Evolutionary conservation across 441 rosid species (phyloP), one percentile per base, ranked within the genome.

Genomic region (Pelargonium myrrhifolium): DNA sequence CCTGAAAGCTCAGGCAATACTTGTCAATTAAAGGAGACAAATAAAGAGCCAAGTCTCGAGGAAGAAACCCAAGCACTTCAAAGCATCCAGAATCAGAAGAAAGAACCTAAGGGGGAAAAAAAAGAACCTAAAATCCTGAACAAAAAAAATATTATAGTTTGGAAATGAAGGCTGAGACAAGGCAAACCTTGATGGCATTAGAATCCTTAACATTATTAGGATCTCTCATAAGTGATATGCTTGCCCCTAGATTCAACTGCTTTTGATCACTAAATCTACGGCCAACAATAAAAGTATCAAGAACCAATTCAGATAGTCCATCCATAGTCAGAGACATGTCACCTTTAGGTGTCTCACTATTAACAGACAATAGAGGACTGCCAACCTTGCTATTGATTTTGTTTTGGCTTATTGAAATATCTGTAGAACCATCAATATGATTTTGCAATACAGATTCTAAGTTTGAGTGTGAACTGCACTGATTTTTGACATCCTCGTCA

Each of bases 201-300:
- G 71, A 82, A 76, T 90, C 97, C 73, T 84, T 90, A 28, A 75
- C 66, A 70, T 93, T 90, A 72, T 85, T 75, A 55, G 88, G 90
- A 61, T 93, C 93, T 79, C 94, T 87, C 76, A 71, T 56, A 72
- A 93, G 93, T 75, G 66, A 81, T 66, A 89, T 74, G 39, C 18
- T 73, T 6, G 64, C 80, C 55, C 87, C 95, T 68, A 68, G 64
- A 53, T 68, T 78, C 68, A 93, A 53, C 51, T 73, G 83, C 71
- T 74, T 85, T 84, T 79, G 81, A 67, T 76, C 81, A 75, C 93
- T 82, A 69, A 83, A 90, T 81, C 81, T 83, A 66, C 93, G 86
- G 17, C 98, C 96, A 69, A 90, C 96, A 61, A 89, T 89, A 76
- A 81, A 83, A 35, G 98, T 87, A 6, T 81, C 80, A 75, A 90